Conservation (phyloP, 2,329 filamentous ascomycete genomes). For the Colletotrichum musae region DNA sequence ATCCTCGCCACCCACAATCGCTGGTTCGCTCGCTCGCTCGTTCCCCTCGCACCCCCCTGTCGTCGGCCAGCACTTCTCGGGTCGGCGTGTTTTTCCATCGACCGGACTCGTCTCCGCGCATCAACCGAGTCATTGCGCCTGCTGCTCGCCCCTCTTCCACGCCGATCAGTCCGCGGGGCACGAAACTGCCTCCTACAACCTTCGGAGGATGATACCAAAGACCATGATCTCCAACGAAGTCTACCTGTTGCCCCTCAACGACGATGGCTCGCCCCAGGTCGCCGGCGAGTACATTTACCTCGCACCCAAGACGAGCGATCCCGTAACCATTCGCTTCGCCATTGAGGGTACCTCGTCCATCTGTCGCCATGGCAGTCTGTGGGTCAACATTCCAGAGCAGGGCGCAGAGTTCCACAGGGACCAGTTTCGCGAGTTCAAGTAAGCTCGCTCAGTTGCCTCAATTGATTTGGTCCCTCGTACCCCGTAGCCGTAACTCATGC, state of each 20-base stretch:
- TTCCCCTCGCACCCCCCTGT: conserved; percentile 16
- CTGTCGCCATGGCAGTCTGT: conserved; percentile 92
- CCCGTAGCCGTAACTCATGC: conserved; percentile 11
- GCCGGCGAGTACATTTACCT: conserved; percentile 93
- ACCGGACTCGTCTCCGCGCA: conserved; percentile 35
- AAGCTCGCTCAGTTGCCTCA: conserved; percentile 52
- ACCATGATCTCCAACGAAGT: conserved; percentile 79
- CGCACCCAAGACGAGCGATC: conserved; percentile 79
- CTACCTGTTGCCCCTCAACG: conserved; percentile 91
- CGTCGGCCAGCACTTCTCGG: conserved; percentile 4
- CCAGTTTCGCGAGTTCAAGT: conserved; percentile 92
- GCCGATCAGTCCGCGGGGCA: conserved; percentile 41
- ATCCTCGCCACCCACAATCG: background rate
- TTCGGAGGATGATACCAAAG: conserved; percentile 68
- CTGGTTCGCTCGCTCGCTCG: background rate
- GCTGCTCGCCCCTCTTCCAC: conserved; percentile 21
- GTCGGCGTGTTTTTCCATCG: conserved; percentile 32
- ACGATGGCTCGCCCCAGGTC: conserved; percentile 92
- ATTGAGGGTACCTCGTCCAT: conserved; percentile 97
- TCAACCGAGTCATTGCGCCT: conserved; percentile 31
- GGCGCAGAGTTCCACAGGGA: conserved; percentile 83
- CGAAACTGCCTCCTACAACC: conserved; percentile 41
- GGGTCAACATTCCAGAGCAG: conserved; percentile 92
- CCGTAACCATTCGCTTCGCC: conserved; percentile 86
- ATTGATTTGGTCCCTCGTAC: background rate